phyloP scores from a whole-genome alignment of 371 early-diverging fungal species.

The Mucor racemosus region DNA sequence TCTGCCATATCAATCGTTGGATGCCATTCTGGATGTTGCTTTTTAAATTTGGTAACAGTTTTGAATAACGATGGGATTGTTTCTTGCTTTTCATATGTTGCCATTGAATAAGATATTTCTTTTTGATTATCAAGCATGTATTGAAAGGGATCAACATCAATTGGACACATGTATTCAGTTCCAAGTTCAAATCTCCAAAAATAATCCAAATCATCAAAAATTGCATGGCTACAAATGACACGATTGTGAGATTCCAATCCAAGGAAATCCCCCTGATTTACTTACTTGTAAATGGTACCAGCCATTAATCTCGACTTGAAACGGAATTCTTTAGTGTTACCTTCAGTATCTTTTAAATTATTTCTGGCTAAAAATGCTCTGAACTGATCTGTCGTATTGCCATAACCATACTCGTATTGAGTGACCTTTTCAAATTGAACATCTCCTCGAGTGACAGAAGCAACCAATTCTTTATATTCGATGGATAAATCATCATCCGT shows the following conservation, averaged over 20 bases:
- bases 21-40: conserved; percentile 43
- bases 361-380: conserved; percentile 19
- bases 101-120: conserved; percentile 73
- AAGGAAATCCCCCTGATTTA: not conserved
- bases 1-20: conserved; percentile 19
- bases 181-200: conserved; percentile 93
- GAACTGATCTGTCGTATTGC: conserved; percentile 19
- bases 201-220: conserved; percentile 51
- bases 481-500: conserved; percentile 27
- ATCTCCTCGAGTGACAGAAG: conserved; percentile 26
- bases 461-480: conserved; percentile 29
- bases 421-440: conserved; percentile 38
- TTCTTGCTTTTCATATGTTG: conserved; percentile 65
- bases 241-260: too few species aligned
- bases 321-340: conserved; percentile 14
- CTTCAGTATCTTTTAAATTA: conserved; percentile 8
- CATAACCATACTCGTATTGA: conserved; percentile 17
- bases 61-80: conserved; percentile 80
- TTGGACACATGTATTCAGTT: conserved; percentile 78
- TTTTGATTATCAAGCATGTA: conserved; percentile 73
- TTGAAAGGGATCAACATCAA: conserved; percentile 85
- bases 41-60: conserved; percentile 55
- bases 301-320: conserved; percentile 29
- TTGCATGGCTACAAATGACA: not conserved
- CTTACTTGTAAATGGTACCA: conserved; percentile 26